A percentile compares a stretch with the other conserved stretches of the same genome.
Evolutionary conservation across 78 protist species (phyloP).

Genomic region (Emiliania huxleyi): DNA sequence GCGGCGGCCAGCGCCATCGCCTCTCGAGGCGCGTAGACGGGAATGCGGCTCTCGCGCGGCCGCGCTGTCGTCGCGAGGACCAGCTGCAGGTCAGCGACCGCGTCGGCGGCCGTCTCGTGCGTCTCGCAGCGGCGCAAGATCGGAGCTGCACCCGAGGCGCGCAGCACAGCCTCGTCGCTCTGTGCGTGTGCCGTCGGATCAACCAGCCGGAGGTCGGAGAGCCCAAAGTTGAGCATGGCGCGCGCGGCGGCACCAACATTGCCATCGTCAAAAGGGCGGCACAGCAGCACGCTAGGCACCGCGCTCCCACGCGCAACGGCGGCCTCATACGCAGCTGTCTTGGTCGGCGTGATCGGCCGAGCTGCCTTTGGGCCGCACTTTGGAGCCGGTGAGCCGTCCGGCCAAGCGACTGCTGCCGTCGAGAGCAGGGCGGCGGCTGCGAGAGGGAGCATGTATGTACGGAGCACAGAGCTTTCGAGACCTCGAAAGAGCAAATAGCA

Average conservation of each 20-base stretch:
- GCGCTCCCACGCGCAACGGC: too few relatives aligned
- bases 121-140: not conserved
- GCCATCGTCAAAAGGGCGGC: too few relatives aligned
- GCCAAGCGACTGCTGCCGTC: too few relatives aligned
- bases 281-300: too few relatives aligned
- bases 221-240: constrained; percentile 13
- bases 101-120: not conserved
- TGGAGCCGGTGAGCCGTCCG: too few relatives aligned
- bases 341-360: too few relatives aligned
- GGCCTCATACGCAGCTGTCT: too few relatives aligned
- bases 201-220: not conserved
- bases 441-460: too few relatives aligned
- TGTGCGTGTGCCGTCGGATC: not conserved
- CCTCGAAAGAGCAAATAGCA: too few relatives aligned
- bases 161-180: not conserved
- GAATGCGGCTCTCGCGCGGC: not conserved
- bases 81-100: not conserved
- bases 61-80: constrained; percentile 17
- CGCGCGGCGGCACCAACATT: not conserved
- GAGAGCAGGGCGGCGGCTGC: too few relatives aligned
- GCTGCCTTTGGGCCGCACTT: too few relatives aligned
- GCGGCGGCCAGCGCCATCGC: not conserved
- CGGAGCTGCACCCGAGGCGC: not conserved
- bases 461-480: too few relatives aligned
- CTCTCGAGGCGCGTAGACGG: not conserved